A percentile compares a stretch with the other conserved stretches of the same genome.
These are phyloP conservation scores for Lepidium didymum DNA, from an alignment of 345 rosid species.

Conservation along the genomic window DNA sequence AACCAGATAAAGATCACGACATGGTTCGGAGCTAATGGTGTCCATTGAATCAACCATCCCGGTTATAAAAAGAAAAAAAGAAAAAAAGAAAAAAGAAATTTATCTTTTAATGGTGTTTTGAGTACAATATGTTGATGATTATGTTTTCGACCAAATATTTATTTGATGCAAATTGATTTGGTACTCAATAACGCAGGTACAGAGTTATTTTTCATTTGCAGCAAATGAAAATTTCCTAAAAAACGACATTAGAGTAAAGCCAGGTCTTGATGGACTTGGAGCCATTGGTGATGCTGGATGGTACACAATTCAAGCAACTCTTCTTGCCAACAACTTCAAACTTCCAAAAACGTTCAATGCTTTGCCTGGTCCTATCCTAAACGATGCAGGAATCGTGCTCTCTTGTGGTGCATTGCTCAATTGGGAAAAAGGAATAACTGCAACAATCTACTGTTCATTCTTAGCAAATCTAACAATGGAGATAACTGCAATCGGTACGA, in stretches of 20 bases:
- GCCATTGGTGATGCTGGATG: constrained; percentile 91
- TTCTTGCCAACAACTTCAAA: constrained; percentile 52
- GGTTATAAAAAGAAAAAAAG: too few species aligned
- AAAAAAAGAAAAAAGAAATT: too few species aligned
- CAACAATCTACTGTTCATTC: constrained; percentile 70
- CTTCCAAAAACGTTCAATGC: constrained; percentile 58
- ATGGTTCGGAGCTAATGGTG: too few species aligned
- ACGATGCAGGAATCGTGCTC: constrained; percentile 56
- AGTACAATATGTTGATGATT: not conserved
- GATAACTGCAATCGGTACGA: constrained; percentile 62
- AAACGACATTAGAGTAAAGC: constrained; percentile 72
- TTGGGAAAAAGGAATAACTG: constrained; percentile 62
- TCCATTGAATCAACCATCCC: too few species aligned
- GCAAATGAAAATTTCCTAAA: constrained; percentile 46
- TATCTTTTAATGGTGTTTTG: not conserved
- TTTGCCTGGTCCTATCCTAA: constrained; percentile 38
- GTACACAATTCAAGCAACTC: constrained; percentile 57
- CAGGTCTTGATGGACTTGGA: constrained; percentile 77
- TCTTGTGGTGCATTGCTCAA: constrained; percentile 61
- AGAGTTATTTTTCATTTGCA: constrained; percentile 51
- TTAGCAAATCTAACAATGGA: constrained; percentile 67
- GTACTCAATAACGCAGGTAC: constrained; percentile 33
- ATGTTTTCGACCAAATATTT: not conserved
- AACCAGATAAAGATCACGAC: too few species aligned
- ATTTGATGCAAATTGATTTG: not conserved